These are phyloP conservation scores for Eucalyptus grandis DNA, from an alignment of 345 rosid genomes.

Conservation along the genomic window DNA sequence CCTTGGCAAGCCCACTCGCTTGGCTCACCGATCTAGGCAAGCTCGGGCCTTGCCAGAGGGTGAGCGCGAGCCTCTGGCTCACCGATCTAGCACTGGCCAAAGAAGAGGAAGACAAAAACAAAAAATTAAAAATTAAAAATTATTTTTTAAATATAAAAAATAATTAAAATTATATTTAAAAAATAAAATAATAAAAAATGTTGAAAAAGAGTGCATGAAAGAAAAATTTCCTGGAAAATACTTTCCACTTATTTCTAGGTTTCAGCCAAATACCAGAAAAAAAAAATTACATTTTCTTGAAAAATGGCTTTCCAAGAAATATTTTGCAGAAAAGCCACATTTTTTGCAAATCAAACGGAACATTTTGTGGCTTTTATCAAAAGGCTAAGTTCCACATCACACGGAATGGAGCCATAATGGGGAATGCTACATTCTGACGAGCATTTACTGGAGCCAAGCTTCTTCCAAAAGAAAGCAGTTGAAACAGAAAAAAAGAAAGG, in stretches of 20 bases:
- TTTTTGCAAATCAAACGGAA: accelerated
- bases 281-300: too few relatives aligned
- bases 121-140: too few relatives aligned
- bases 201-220: too few relatives aligned
- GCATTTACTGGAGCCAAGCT: background rate
- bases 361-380: background rate
- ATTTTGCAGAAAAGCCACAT: accelerated
- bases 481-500: background rate
- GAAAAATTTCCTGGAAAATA: accelerated
- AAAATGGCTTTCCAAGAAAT: accelerated
- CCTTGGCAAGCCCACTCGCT: accelerated
- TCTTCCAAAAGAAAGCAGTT: background rate
- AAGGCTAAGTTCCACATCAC: background rate
- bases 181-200: too few relatives aligned
- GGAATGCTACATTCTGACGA: background rate
- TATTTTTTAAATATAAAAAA: too few relatives aligned
- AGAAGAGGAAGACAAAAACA: too few relatives aligned
- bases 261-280: accelerated
- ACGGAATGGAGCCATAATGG: background rate
- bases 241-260: too few relatives aligned
- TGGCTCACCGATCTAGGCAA: accelerated
- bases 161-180: too few relatives aligned
- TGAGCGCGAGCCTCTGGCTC: accelerated
- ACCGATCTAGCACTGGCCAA: accelerated
- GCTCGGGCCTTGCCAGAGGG: accelerated